Evolutionary conservation across 73 alveolate species (phyloP).

Genomic region (Stentor coeruleus): DNA sequence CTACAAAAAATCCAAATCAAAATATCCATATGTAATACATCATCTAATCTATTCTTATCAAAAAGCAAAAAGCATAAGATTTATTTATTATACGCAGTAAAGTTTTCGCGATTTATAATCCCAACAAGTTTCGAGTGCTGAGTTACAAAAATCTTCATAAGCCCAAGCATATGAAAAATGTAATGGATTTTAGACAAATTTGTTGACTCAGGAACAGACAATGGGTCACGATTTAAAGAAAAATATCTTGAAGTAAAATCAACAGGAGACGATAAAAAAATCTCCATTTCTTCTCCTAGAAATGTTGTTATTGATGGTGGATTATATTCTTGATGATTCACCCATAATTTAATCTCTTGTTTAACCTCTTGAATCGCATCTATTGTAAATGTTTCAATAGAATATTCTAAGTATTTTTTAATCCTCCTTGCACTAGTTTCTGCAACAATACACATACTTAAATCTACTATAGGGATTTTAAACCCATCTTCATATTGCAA

Average conservation of each 20-base stretch:
- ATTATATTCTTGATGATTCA: background rate
- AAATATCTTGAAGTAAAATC: conserved; percentile 62
- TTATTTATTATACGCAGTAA: background rate
- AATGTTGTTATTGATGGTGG: background rate
- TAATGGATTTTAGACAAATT: conserved; percentile 71
- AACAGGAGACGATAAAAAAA: conserved; percentile 44
- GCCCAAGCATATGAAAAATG: conserved; percentile 77
- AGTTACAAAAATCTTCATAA: conserved; percentile 69
- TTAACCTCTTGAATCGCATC: background rate
- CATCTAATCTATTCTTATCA: no score
- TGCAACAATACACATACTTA: background rate
- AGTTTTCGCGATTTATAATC: background rate
- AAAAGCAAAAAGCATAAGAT: no score
- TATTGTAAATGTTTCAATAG: background rate
- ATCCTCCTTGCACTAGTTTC: background rate
- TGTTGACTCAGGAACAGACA: conserved; percentile 63
- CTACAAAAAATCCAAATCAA: no score
- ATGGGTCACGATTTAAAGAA: conserved; percentile 55
- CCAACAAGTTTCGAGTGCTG: conserved; percentile 16
- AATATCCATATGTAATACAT: no score
- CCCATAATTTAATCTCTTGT: background rate
- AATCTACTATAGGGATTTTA: background rate
- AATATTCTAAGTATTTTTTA: background rate
- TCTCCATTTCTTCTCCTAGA: conserved; percentile 24
- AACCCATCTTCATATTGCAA: background rate